Conservation (phyloP, 306 rosid species). For the Alnus glutinosa region DNA sequence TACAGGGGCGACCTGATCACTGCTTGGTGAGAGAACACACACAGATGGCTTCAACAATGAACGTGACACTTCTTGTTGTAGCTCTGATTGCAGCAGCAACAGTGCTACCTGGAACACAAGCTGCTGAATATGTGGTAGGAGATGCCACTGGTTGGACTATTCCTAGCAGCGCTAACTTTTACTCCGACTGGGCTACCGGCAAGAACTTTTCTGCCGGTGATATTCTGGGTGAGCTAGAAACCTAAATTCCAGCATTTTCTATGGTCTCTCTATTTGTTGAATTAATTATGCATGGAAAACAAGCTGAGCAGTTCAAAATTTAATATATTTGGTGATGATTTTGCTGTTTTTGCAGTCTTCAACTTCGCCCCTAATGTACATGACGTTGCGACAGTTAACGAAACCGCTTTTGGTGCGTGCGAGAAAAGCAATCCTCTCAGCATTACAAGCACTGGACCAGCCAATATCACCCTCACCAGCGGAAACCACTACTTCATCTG, state of each 20-base stretch:
- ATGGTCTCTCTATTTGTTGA: neutral
- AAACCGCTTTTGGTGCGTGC: conserved; percentile 14
- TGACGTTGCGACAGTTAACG: conserved; percentile 8
- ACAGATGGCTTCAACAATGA: conserved; percentile 28
- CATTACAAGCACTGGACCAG: conserved; percentile 11
- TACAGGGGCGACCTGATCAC: conserved; percentile 22
- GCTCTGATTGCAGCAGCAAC: conserved; percentile 5
- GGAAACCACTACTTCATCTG: conserved; percentile 46
- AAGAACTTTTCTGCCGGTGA: conserved; percentile 31
- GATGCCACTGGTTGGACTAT: conserved; percentile 46
- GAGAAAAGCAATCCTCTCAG: neutral
- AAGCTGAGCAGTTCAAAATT: neutral
- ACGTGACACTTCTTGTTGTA: conserved; percentile 15
- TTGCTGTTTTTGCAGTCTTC: conserved; percentile 24
- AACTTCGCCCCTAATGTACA: conserved; percentile 4
- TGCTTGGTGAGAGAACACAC: conserved; percentile 3
- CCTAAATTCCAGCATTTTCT: neutral
- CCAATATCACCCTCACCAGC: conserved; percentile 9
- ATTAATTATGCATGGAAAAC: too few relatives aligned
- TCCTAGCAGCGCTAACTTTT: too few relatives aligned
- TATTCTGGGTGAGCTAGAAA: conserved; percentile 32
- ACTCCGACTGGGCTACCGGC: conserved; percentile 39
- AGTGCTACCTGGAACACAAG: conserved; percentile 22
- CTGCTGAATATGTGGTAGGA: conserved; percentile 35
- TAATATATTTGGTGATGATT: too few relatives aligned